Percentiles rank a stretch among this genome's conserved stretches.
Evolutionary conservation across 257 asterid species (phyloP).

Genomic region (Nicotiana undulata): DNA sequence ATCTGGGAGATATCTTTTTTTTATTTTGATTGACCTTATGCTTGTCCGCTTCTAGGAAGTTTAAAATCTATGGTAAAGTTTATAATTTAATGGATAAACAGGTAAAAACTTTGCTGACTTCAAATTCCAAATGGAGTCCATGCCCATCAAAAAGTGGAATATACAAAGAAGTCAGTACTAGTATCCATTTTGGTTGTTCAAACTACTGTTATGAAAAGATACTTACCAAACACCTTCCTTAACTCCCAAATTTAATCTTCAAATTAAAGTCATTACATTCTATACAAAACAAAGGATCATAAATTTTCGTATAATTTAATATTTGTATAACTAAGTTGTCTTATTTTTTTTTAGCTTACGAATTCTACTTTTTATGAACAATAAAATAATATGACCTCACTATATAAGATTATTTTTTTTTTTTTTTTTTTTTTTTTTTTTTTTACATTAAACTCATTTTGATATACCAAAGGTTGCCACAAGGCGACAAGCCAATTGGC

Average conservation of each 20-base stretch:
- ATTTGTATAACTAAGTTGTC: too few relatives aligned
- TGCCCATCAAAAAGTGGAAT: not conserved
- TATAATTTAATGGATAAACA: not conserved
- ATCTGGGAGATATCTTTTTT: not conserved
- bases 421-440: too few relatives aligned
- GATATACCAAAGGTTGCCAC: slow-evolving; percentile 18
- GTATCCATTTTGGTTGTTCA: not conserved
- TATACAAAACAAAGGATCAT: slow-evolving; percentile 36
- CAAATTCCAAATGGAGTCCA: not conserved
- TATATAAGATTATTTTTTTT: too few relatives aligned
- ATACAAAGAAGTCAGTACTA: not conserved
- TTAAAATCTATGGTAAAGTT: not conserved
- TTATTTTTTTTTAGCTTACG: too few relatives aligned
- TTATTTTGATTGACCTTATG: not conserved
- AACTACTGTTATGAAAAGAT: not conserved
- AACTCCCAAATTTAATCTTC: slow-evolving; percentile 19
- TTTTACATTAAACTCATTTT: not conserved
- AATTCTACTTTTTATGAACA: too few relatives aligned
- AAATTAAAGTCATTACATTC: slow-evolving; percentile 23
- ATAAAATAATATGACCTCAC: too few relatives aligned
- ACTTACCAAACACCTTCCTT: not conserved
- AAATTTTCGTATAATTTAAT: too few relatives aligned
- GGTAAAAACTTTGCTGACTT: not conserved
- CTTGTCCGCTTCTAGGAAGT: not conserved
- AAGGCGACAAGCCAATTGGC: slow-evolving; percentile 17